Evolutionary conservation across 768 basidiomycete genomes (phyloP).

Genomic region (Rickenella mellea): DNA sequence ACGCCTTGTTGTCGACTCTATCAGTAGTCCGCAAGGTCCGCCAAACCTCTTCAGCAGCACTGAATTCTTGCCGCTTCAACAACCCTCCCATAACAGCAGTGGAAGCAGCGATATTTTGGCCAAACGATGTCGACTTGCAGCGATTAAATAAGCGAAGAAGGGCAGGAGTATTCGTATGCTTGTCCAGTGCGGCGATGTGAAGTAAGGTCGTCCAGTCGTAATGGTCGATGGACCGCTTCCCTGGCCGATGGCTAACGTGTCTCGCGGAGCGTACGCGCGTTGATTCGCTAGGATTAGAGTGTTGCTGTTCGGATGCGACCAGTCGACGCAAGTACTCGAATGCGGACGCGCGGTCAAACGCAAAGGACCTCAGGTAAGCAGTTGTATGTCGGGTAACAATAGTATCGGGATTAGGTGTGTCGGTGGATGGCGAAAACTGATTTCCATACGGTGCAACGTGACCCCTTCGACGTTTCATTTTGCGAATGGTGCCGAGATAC

Average conservation of each 20-base stretch:
- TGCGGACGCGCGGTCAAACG: constrained; percentile 31
- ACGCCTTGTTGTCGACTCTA: constrained; percentile 33
- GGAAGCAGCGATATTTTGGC: constrained; percentile 40
- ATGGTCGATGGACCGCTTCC: no score
- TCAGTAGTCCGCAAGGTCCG: constrained; percentile 9
- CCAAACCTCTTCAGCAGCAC: constrained; percentile 36
- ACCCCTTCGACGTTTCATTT: constrained; percentile 4
- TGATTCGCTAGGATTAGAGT: constrained; percentile 3
- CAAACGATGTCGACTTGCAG: constrained; percentile 27
- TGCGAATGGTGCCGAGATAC: constrained; percentile 31
- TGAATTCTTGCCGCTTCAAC: constrained; percentile 29
- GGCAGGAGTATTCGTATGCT: constrained; percentile 13
- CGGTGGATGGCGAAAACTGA: neutral
- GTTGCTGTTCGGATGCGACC: constrained; percentile 16
- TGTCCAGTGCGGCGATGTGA: constrained; percentile 34
- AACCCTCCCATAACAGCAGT: constrained; percentile 48
- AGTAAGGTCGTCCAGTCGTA: constrained; percentile 40
- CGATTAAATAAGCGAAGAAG: constrained; percentile 30
- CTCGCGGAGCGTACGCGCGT: constrained; percentile 5
- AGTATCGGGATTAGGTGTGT: neutral
- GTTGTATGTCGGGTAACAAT: constrained; percentile 22
- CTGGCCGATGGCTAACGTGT: constrained; percentile 2
- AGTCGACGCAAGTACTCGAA: constrained; percentile 36
- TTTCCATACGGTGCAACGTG: neutral
- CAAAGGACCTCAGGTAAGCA: constrained; percentile 31